Percentiles rank a stretch among this genome's conserved stretches.
These are phyloP conservation scores for Saccharomycopsis crataegensis DNA, from an alignment of 1,139 yeast species.

Conservation along the genomic window DNA sequence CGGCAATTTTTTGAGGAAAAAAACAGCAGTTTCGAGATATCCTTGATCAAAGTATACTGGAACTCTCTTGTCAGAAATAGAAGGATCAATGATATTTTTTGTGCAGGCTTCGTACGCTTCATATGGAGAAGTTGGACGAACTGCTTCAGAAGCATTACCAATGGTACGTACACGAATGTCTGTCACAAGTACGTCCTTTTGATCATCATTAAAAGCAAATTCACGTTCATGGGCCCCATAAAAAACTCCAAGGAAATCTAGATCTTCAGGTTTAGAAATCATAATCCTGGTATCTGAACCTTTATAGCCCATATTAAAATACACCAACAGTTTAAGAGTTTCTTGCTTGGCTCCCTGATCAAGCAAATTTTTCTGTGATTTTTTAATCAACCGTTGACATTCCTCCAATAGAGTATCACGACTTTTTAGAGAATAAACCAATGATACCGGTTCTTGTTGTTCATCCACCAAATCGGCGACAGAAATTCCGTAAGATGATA, in stretches of 20 bases:
- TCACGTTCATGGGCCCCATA: conserved; percentile 50
- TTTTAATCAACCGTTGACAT: conserved; percentile 25
- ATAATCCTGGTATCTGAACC: conserved; percentile 85
- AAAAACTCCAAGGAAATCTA: conserved; percentile 30
- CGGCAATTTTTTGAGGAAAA: conserved; percentile 39
- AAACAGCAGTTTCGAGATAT: conserved; percentile 47
- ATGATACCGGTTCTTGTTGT: conserved; percentile 50
- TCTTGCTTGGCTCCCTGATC: conserved; percentile 39
- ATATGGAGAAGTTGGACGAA: conserved; percentile 26
- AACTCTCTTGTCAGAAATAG: conserved; percentile 15
- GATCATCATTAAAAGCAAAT: conserved; percentile 56
- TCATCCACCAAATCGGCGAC: conserved; percentile 57
- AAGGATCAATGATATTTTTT: conserved; percentile 23
- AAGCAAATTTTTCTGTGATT: conserved; percentile 31
- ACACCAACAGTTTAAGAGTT: conserved; percentile 45
- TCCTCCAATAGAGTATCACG: conserved; percentile 29
- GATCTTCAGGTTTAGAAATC: conserved; percentile 28
- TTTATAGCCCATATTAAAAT: conserved; percentile 68
- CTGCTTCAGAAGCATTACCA: conserved; percentile 34
- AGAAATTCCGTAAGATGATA: conserved; percentile 51
- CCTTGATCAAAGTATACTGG: conserved; percentile 41
- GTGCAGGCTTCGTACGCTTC: conserved; percentile 23
- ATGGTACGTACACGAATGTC: conserved; percentile 71
- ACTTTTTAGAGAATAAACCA: conserved; percentile 29
- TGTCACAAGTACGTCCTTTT: conserved; percentile 62